Percentiles rank a stretch among this genome's conserved stretches.
Evolutionary conservation across 2,329 filamentous ascomycete species (phyloP).

Genomic region (Fusarium pseudonygamai): DNA sequence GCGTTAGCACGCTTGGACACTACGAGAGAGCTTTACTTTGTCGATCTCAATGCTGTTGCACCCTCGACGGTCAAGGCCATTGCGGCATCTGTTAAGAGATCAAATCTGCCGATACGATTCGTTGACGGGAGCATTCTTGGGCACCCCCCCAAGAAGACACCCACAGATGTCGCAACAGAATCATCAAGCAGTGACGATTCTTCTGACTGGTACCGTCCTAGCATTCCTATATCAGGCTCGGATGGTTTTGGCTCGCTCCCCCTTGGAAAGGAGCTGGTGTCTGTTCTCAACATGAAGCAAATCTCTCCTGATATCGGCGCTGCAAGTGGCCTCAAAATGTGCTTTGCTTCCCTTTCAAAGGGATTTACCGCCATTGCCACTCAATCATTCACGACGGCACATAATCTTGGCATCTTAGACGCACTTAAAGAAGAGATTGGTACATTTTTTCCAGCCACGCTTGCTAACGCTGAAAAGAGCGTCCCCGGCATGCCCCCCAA

Average conservation of each 20-base stretch:
- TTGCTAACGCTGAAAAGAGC: conserved; percentile 57
- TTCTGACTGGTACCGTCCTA: conserved; percentile 52
- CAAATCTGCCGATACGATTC: conserved; percentile 56
- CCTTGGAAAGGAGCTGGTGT: conserved; percentile 51
- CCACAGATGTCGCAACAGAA: conserved; percentile 14
- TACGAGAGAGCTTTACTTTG: conserved; percentile 61
- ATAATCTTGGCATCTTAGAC: conserved; percentile 67
- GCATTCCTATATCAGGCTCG: conserved; percentile 61
- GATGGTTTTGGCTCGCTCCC: conserved; percentile 52
- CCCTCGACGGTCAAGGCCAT: conserved; percentile 61
- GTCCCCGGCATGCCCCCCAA: conserved; percentile 74
- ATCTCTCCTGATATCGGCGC: conserved; percentile 61
- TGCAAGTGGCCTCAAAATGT: conserved; percentile 72
- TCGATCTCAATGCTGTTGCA: conserved; percentile 75
- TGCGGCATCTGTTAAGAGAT: conserved; percentile 53
- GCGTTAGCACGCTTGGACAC: conserved; percentile 54
- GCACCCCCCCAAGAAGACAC: conserved; percentile 55
- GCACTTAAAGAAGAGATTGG: conserved; percentile 67
- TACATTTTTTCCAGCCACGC: conserved; percentile 57
- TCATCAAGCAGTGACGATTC: conserved; percentile 8
- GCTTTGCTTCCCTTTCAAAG: conserved; percentile 69
- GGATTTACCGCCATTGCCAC: conserved; percentile 75
- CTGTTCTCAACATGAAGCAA: conserved; percentile 59
- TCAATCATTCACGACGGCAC: conserved; percentile 76
- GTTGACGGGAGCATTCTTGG: conserved; percentile 70